Evolutionary conservation across 352 stramenopile genomes (phyloP).

Genomic region (Phytophthora cryptogea): DNA sequence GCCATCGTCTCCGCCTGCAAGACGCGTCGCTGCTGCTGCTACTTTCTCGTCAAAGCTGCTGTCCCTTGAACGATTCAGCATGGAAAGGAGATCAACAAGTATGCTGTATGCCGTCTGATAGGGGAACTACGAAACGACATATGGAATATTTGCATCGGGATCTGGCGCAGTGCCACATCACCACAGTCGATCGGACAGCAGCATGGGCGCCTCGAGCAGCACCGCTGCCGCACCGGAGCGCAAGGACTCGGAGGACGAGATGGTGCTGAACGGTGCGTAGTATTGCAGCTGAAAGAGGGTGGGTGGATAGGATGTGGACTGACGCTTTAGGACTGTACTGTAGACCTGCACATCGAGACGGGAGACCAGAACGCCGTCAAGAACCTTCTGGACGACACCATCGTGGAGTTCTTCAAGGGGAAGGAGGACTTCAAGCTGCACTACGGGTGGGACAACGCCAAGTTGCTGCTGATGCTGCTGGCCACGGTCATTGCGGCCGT

Average conservation of each 20-base stretch:
- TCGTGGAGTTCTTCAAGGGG: constrained; percentile 74
- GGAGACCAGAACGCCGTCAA: constrained; percentile 88
- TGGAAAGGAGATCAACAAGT: constrained; percentile 6
- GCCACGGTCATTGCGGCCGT: constrained; percentile 58
- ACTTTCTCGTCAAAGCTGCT: constrained; percentile 14
- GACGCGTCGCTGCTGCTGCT: constrained; percentile 18
- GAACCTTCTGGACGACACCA: constrained; percentile 84
- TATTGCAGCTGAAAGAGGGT: not conserved
- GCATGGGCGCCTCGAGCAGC: constrained; percentile 54
- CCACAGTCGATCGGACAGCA: constrained; percentile 13
- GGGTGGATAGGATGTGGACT: not conserved
- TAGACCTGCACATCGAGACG: constrained; percentile 72
- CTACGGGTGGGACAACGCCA: constrained; percentile 86
- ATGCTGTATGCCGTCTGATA: not conserved
- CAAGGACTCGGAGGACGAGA: constrained; percentile 61
- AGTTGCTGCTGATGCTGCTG: constrained; percentile 80
- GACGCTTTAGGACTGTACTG: not conserved
- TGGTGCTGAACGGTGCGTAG: constrained; percentile 68
- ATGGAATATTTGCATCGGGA: constrained; percentile 7
- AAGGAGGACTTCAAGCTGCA: constrained; percentile 61
- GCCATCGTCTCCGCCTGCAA: constrained; percentile 40
- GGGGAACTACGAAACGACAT: constrained; percentile 15
- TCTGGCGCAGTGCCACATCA: constrained; percentile 35
- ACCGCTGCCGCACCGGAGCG: constrained; percentile 37
- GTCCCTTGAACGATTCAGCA: constrained; percentile 31